Evolutionary conservation across 1,139 yeast species (phyloP).

Genomic region (Zygoascus meyerae): DNA sequence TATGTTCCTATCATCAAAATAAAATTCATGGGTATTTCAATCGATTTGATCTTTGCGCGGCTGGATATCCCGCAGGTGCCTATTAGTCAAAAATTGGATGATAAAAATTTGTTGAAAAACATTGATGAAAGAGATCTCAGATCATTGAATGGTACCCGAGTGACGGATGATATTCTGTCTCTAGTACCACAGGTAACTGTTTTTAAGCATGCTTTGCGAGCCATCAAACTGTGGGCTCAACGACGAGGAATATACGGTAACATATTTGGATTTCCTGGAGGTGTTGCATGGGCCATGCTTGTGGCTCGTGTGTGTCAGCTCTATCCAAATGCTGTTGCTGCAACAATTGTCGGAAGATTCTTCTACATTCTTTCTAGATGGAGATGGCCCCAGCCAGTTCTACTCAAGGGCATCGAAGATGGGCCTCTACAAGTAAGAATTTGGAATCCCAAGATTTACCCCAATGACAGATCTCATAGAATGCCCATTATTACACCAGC

Average conservation of each 20-base stretch:
- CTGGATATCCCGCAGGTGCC: conserved; percentile 82
- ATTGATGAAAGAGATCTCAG: conserved; percentile 87
- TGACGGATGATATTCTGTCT: conserved; percentile 85
- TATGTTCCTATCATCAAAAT: conserved; percentile 91
- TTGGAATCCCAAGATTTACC: conserved; percentile 92
- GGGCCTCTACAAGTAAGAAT: conserved; percentile 95
- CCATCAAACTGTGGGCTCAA: conserved; percentile 95
- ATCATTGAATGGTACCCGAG: conserved; percentile 91
- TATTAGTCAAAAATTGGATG: conserved; percentile 61
- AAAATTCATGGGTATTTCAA: conserved; percentile 80
- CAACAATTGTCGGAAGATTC: conserved; percentile 81
- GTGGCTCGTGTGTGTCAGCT: conserved; percentile 95
- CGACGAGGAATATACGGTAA: conserved; percentile 90
- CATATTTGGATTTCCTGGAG: conserved; percentile 97
- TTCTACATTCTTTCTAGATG: conserved; percentile 81
- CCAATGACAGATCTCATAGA: conserved; percentile 79
- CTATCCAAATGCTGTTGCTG: conserved; percentile 93
- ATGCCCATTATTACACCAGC: conserved; percentile 99
- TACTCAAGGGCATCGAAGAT: conserved; percentile 87
- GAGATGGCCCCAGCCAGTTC: conserved; percentile 99
- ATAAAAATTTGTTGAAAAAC: conserved; percentile 76
- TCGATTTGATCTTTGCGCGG: conserved; percentile 81
- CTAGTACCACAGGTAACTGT: conserved; percentile 91
- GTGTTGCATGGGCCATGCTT: conserved; percentile 99
- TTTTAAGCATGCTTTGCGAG: conserved; percentile 86